Conservation (phyloP, 2,329 filamentous ascomycete genomes). For the Fusarium oligoseptatum region DNA sequence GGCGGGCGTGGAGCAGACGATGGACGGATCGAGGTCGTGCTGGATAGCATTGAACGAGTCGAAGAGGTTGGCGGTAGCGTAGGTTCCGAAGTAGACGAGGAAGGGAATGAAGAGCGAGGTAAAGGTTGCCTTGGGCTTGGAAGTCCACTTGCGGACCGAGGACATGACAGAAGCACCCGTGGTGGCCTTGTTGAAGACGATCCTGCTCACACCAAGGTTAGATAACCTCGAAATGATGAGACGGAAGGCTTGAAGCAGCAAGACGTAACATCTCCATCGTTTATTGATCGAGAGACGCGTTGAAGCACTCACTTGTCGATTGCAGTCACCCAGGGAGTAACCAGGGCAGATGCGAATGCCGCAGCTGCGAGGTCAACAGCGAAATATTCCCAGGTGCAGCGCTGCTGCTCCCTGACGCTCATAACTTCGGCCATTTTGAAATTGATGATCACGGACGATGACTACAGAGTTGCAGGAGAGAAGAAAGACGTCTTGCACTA, state of each 20-base stretch:
- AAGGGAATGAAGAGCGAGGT: conserved; percentile 41
- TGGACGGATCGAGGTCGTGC: conserved; percentile 31
- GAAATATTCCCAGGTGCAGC: conserved; percentile 43
- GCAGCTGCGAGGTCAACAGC: conserved; percentile 42
- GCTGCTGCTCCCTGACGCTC: conserved; percentile 40
- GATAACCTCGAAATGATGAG: neutral
- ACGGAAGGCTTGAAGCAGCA: neutral
- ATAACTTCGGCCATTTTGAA: conserved; percentile 43
- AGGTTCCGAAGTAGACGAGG: conserved; percentile 46
- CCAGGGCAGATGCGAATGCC: conserved; percentile 41
- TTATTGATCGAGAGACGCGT: neutral
- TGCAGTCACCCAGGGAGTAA: conserved; percentile 45
- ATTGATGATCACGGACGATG: neutral
- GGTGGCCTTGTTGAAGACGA: conserved; percentile 44
- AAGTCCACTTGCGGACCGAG: conserved; percentile 39
- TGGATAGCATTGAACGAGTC: conserved; percentile 40
- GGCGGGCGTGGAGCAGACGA: conserved; percentile 38
- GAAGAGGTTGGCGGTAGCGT: conserved; percentile 45
- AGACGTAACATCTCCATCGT: neutral
- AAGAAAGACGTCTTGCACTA: neutral
- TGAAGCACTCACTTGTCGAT: conserved; percentile 40
- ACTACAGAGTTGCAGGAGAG: neutral
- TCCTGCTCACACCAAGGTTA: conserved; percentile 13
- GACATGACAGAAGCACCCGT: conserved; percentile 38
- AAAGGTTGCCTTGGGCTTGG: conserved; percentile 38